Evolutionary conservation across 352 stramenopile species (phyloP), one percentile per base, ranked within the genome.

Genomic region (Phytophthora hibernalis): DNA sequence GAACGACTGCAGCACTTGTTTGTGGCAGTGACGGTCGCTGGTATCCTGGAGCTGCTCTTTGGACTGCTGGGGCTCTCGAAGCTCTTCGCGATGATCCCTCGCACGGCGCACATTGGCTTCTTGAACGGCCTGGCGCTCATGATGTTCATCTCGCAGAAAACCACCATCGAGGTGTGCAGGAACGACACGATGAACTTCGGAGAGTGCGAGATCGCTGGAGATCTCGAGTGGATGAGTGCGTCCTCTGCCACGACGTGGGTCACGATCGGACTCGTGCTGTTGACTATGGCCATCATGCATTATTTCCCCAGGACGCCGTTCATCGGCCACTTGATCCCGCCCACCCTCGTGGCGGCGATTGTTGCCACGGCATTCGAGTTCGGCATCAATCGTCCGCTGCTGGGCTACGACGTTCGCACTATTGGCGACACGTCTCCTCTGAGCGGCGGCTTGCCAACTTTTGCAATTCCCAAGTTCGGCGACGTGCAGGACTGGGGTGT

Each of bases 81-180:
- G 56, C 84, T 98, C 21, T 97, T 99, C 48, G 80, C 91, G 8
- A 87, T 98, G 63, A 92, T 99, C 44, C 93, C 95, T 0, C 87
- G 96, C 65, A 97, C 93, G 7, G 96, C 98, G 10, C 98, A 98
- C 83, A 88, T 98, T 33, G 96, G 96, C 5, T 99, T 99, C 77
- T 87, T 98, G 22, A 98, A 98, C 76, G 96, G 96, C 3, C 80
- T 99, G 33, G 87, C 93, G 3, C 63, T 98, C 26, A 96, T 99
- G 65, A 98, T 99, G 87, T 91, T 97, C 33, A 77, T 97, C 30
- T 96, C 95, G 24, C 96, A 99, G 72, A 89, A 97, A 52, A 90
- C 83, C 8, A 96, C 96, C 42, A 98, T 98, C 61, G 68, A 96
- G 59, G 77, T 85, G 24, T 97, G 91, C 61, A 77, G 69, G 24